Base-by-base conservation (phyloP, 768 basidiomycete genomes). In the Rhizopogon vesiculosus region DNA sequence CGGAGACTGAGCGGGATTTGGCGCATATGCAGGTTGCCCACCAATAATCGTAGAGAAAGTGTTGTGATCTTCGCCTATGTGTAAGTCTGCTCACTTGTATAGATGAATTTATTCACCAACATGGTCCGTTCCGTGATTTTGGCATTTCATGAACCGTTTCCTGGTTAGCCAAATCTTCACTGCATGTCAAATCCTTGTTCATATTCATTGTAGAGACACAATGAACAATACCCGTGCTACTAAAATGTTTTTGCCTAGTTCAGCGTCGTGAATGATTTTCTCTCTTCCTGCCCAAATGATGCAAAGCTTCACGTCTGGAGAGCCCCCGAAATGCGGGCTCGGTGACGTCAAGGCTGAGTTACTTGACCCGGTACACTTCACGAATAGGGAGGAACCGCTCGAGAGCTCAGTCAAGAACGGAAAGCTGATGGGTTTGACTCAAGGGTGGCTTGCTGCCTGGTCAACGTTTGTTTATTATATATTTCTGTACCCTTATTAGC, bases 1-100 rank as follows among this genome's bases (percentile, higher is more conserved):
- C 89, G 7, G 82, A 85, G 64, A 76, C 75, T 15, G 83, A 85
- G 68, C 81, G 79, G 50, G 79, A 82, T 55, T 56, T 74, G 40
- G 66, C 59, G 5, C 67, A 67, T 45, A 45, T 58, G 49, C 51
- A 53, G 43, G 45, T 41, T 46, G 48, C 48, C 25, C 48, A 49
- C 10, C 42, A 42, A 38, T 22, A 49, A 19, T 38, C 35, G 8
- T 49, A 49, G 15, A 49, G 13, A 16, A 7, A 9, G 19, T 38
- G 48, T 38, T 15, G 22, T 22, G 33, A 3, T 33, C 35, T 16
- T 15, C 7, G 15, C 35, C 22, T 5, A 25, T 49, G 48, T 38
- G 48, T 49, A 49, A 19, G 48, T 38, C 15, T 35, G 3, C 7
- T 49, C 48, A 12, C 15, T 49, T 9, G 48, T 35, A 49, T 9